Evolutionary conservation across 352 stramenopile species (phyloP).

Genomic region (Nothophytophthora sp.): DNA sequence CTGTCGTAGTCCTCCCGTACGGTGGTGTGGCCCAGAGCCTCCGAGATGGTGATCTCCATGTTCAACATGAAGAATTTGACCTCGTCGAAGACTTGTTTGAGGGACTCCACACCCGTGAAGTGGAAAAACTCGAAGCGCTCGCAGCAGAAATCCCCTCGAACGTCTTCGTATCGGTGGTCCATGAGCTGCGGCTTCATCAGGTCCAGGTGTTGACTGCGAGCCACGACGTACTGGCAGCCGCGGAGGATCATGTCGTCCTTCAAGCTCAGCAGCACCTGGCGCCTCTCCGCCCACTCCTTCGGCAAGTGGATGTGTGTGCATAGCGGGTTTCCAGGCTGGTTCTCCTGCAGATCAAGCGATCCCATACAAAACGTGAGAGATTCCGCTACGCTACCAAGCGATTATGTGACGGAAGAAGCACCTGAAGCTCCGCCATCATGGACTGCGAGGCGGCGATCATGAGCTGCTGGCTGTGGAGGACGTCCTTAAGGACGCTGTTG

Average conservation of each 20-base stretch:
- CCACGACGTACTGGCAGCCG: constrained; percentile 33
- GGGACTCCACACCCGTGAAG: constrained; percentile 16
- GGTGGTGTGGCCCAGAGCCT: constrained; percentile 22
- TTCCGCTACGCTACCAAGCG: neutral
- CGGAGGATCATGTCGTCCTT: constrained; percentile 40
- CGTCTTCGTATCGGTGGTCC: constrained; percentile 19
- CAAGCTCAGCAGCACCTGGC: constrained; percentile 33
- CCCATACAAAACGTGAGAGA: neutral
- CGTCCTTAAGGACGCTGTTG: too few relatives aligned
- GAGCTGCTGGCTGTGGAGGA: too few relatives aligned
- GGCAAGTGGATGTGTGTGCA: constrained; percentile 28
- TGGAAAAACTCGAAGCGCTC: constrained; percentile 24
- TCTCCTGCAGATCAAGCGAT: constrained; percentile 11
- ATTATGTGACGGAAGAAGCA: neutral
- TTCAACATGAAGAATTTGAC: constrained; percentile 25
- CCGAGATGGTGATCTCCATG: constrained; percentile 34
- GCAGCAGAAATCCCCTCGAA: constrained; percentile 10
- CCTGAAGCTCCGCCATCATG: constrained; percentile 21
- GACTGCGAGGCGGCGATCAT: constrained; percentile 21
- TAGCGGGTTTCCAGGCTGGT: constrained; percentile 23
- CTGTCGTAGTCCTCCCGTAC: constrained; percentile 41
- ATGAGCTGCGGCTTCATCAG: constrained; percentile 31
- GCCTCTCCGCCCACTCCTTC: constrained; percentile 28
- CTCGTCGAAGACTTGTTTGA: constrained; percentile 28
- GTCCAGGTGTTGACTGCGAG: constrained; percentile 38